phyloP scores from a whole-genome alignment of 208 protist species.

The Trypanosoma conorhini region DNA sequence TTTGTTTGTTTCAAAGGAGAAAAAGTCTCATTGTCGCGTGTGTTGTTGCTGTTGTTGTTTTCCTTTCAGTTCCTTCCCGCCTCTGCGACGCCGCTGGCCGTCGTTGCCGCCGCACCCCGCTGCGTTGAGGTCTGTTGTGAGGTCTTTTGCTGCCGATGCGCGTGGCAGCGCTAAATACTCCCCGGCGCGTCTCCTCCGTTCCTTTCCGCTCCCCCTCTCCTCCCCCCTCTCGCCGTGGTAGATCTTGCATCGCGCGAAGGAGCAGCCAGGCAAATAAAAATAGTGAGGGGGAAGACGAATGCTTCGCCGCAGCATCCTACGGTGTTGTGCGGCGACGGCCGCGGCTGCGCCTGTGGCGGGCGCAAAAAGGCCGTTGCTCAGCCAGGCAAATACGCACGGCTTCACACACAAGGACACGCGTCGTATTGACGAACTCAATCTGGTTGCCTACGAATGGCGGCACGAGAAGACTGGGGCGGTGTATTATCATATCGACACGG shows the following conservation, averaged over 20 bases:
- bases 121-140: background rate
- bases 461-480: conserved; percentile 72
- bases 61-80: conserved; percentile 8
- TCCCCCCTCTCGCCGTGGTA: conserved; percentile 15
- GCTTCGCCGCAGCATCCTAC: conserved; percentile 49
- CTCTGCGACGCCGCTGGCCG: too few species aligned
- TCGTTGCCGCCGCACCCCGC: too few species aligned
- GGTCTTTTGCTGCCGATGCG: background rate
- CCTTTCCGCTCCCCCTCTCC: background rate
- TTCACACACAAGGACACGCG: conserved; percentile 61
- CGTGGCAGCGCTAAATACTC: background rate
- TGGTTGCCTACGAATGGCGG: conserved; percentile 76
- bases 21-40: too few species aligned
- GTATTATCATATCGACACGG: conserved; percentile 94
- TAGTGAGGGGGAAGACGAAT: conserved; percentile 26
- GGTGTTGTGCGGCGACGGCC: conserved; percentile 18
- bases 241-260: background rate
- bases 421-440: conserved; percentile 73
- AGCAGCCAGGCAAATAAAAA: background rate
- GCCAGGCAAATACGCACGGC: conserved; percentile 55
- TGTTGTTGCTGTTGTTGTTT: background rate
- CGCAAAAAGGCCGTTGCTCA: conserved; percentile 24
- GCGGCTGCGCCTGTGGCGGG: conserved; percentile 3
- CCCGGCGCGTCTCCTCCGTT: background rate
- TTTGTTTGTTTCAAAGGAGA: conserved; percentile 3